Evolutionary conservation across 31 red algal genomes (phyloP), one percentile per base, ranked within the genome.

Genomic region (Porphyra umbilicalis): DNA sequence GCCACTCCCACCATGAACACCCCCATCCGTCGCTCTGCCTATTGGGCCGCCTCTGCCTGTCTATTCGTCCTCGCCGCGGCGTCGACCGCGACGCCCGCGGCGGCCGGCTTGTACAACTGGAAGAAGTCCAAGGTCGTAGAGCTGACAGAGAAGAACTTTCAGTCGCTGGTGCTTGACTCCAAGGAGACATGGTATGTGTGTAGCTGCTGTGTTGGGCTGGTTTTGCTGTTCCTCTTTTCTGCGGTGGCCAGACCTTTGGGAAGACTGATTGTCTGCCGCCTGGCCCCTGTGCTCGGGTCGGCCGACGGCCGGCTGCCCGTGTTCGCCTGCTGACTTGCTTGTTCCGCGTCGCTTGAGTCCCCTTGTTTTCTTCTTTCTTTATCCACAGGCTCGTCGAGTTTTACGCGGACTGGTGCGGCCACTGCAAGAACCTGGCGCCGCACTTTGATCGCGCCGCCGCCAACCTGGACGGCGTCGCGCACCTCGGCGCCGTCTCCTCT

Each of bases 331-430:
- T 71, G 57, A 71, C 57, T 71, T 71, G 7, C 25, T 29, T n/a
- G n/a, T n/a, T n/a, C n/a, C n/a, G n/a, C n/a, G n/a, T n/a, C n/a
- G n/a, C n/a, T n/a, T n/a, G n/a, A n/a, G n/a, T n/a, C n/a, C n/a
- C n/a, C n/a, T n/a, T 25, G 25, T 1, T 71, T 25, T 71, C 20
- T 8, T 39, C 38, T 71, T 18, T 25, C 6, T 18, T n/a, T 4
- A 18, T 71, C 57, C 30, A n/a, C 38, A 79, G 77, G 77, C 83
- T 99, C 36, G 94, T 99, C 29, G 95, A 95, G 76, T 99, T 99
- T 88, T 95, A 94, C 76, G 97, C 97, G 5, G 89, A 89, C 9
- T 99, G 97, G 97, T 99, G 97, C 82, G 97, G 97, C 35, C 97
- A 99, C 85, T 99, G 97, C 87, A 90, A 99, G 85, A 87, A 81